These are phyloP conservation scores for Fusarium bulbicola DNA, from an alignment of 2,329 filamentous ascomycete species.

Conservation along the genomic window DNA sequence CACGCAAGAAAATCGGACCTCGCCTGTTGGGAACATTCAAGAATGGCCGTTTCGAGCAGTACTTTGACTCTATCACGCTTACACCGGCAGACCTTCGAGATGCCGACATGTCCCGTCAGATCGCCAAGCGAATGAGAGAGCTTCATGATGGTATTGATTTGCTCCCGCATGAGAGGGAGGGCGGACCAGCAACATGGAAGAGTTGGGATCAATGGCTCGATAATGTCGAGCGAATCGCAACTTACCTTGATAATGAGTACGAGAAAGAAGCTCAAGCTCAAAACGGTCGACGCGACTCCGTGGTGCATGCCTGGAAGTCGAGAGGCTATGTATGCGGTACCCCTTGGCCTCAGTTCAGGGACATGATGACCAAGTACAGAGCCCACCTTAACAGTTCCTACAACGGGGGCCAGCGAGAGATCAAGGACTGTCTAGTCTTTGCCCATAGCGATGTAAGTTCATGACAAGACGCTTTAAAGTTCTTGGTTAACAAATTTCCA, in stretches of 20 bases:
- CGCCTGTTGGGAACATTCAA: conserved; percentile 89
- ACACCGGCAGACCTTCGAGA: conserved; percentile 80
- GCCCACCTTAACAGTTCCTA: conserved; percentile 77
- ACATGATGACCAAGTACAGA: conserved; percentile 80
- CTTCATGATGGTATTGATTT: conserved; percentile 93
- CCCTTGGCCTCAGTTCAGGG: conserved; percentile 81
- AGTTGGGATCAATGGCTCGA: conserved; percentile 96
- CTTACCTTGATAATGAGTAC: conserved; percentile 68
- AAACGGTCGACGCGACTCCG: conserved; percentile 35
- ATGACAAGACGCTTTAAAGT: neutral
- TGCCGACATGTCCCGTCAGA: conserved; percentile 86
- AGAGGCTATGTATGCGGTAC: conserved; percentile 82
- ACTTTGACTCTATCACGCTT: conserved; percentile 84
- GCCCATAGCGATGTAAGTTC: conserved; percentile 92
- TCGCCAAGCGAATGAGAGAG: conserved; percentile 97
- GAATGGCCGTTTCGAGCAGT: conserved; percentile 97
- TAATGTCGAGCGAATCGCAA: conserved; percentile 68
- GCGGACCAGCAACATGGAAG: conserved; percentile 83
- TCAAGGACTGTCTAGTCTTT: conserved; percentile 85
- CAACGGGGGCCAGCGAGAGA: conserved; percentile 65
- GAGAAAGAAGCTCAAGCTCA: conserved; percentile 48
- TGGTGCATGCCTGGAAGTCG: conserved; percentile 68
- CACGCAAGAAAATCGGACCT: conserved; percentile 92
- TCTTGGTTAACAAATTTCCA: conserved; percentile 48
- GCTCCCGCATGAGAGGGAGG: conserved; percentile 77